Percentiles rank a stretch among this genome's conserved stretches.
Conservation (phyloP, 148 eudicot species). For the Agrostemma githago region DNA sequence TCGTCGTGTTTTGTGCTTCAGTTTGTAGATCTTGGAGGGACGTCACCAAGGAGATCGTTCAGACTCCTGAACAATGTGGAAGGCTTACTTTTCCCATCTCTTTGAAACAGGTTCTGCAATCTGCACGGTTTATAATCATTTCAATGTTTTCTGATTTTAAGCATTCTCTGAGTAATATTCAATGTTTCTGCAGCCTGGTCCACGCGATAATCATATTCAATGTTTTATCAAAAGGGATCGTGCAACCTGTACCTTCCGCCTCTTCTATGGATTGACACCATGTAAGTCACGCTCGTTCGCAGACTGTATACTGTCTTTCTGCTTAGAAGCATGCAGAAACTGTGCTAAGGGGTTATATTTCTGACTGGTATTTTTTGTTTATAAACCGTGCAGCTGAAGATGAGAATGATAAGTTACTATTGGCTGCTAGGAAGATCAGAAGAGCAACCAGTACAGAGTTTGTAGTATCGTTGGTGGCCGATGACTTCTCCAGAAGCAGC, state of each 20-base stretch:
- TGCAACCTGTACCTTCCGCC: constrained; percentile 55
- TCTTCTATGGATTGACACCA: constrained; percentile 72
- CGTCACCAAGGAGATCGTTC: constrained; percentile 82
- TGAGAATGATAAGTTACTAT: constrained; percentile 62
- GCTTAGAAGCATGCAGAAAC: not conserved
- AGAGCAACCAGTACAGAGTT: constrained; percentile 82
- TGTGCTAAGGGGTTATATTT: not conserved
- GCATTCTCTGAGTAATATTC: not conserved
- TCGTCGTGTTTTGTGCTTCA: constrained; percentile 73
- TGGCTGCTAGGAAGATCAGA: constrained; percentile 76
- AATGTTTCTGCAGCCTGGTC: constrained; percentile 57
- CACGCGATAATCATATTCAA: constrained; percentile 75
- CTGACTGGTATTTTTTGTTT: not conserved
- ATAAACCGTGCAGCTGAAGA: constrained; percentile 57
- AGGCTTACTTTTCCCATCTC: constrained; percentile 90
- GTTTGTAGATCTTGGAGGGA: constrained; percentile 94
- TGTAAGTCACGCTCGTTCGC: constrained; percentile 47
- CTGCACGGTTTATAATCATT: not conserved
- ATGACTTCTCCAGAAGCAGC: constrained; percentile 85
- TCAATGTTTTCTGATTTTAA: not conserved
- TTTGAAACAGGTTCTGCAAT: constrained; percentile 61
- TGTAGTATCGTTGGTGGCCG: constrained; percentile 68
- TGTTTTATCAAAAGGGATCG: constrained; percentile 91
- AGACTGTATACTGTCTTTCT: not conserved
- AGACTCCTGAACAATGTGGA: constrained; percentile 89